phyloP scores from a whole-genome alignment of 2,329 filamentous ascomycete species.

The Aureobasidium sp. region DNA sequence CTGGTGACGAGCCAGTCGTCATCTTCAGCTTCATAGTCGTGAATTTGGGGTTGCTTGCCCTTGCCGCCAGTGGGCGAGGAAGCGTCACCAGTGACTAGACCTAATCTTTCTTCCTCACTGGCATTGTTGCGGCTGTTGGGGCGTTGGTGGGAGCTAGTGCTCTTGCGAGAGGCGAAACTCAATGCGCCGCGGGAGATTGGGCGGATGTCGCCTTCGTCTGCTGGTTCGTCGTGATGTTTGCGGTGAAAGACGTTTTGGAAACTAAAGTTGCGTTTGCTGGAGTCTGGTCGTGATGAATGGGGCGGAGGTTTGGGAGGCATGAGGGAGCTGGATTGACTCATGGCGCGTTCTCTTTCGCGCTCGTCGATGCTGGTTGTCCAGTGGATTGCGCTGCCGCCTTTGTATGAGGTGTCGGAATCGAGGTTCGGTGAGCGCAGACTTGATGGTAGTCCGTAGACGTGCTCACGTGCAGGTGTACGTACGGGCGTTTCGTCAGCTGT shows the following conservation, averaged over 20 bases:
- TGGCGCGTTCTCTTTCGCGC: conserved; percentile 32
- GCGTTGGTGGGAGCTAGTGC: neutral
- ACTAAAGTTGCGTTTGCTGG: conserved; percentile 51
- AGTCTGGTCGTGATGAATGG: conserved; percentile 27
- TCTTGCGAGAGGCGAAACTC: conserved; percentile 15
- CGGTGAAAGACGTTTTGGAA: conserved; percentile 79
- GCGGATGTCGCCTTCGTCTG: conserved; percentile 21
- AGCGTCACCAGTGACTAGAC: conserved; percentile 29
- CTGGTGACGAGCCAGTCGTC: conserved; percentile 28
- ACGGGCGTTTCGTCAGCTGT: conserved; percentile 8
- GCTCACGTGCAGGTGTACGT: conserved; percentile 27
- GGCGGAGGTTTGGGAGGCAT: conserved; percentile 52
- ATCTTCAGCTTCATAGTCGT: conserved; percentile 11
- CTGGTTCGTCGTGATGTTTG: conserved; percentile 30
- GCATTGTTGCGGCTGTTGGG: conserved; percentile 3
- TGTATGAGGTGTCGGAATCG: conserved; percentile 42
- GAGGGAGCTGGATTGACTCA: conserved; percentile 36
- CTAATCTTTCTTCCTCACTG: conserved; percentile 32
- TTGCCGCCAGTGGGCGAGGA: neutral
- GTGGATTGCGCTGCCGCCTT: conserved; percentile 33
- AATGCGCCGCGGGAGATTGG: conserved; percentile 28
- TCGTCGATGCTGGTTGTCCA: conserved; percentile 34
- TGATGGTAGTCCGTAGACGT: conserved; percentile 44
- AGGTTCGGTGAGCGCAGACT: conserved; percentile 41
- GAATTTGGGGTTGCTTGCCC: neutral